Conservation (phyloP, 140 eudicot genomes). For the Anethum foeniculum region DNA sequence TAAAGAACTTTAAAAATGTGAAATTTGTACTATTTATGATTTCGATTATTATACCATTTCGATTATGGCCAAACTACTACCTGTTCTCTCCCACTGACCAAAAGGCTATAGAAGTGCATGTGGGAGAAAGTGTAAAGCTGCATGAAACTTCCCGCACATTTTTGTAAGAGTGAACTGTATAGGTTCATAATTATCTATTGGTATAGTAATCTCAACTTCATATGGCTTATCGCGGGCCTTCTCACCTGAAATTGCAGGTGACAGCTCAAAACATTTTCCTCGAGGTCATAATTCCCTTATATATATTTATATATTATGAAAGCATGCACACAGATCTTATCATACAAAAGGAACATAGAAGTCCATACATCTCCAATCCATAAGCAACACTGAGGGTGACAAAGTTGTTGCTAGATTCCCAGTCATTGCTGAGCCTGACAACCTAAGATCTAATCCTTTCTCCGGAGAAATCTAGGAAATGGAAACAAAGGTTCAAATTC, state of each 20-base stretch:
- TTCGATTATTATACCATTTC: too few species aligned
- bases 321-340: constrained; percentile 6
- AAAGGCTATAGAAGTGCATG: not conserved
- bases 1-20: too few species aligned
- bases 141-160: constrained; percentile 56
- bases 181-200: constrained; percentile 65
- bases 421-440: constrained; percentile 75
- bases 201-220: constrained; percentile 73
- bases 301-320: not conserved
- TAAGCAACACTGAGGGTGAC: constrained; percentile 58
- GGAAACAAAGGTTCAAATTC: not conserved
- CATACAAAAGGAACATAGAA: not conserved
- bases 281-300: not conserved
- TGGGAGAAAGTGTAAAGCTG: constrained; percentile 4
- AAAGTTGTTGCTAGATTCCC: constrained; percentile 81
- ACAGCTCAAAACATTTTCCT: constrained; percentile 1
- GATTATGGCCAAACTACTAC: too few species aligned
- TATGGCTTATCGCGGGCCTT: constrained; percentile 54
- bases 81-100: too few species aligned
- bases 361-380: constrained; percentile 76
- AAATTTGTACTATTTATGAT: too few species aligned
- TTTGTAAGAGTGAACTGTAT: constrained; percentile 71
- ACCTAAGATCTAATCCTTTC: constrained; percentile 52
- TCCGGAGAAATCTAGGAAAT: constrained; percentile 58
- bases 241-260: constrained; percentile 44